Evolutionary conservation across 139 green algal genomes (phyloP).

Genomic region (Tetraselmis chui): DNA sequence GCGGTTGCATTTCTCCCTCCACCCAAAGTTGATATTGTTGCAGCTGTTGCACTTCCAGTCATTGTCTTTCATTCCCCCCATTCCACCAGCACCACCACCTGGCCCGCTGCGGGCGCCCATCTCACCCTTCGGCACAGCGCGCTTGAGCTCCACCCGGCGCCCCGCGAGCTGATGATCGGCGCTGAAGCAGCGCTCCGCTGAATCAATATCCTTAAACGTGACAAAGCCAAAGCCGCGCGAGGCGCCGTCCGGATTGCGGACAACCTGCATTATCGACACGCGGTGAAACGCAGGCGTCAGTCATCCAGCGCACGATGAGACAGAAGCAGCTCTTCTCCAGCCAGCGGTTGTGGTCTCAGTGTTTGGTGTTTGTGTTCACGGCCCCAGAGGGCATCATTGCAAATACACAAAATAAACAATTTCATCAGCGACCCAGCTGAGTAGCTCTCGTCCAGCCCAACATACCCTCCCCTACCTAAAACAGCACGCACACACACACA

Average conservation of each 20-base stretch:
- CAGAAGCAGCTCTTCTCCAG: too few relatives aligned
- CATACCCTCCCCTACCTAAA: too few relatives aligned
- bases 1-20: constrained; percentile 34
- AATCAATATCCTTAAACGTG: constrained; percentile 41
- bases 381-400: neutral
- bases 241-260: constrained; percentile 58
- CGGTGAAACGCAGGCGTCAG: too few relatives aligned
- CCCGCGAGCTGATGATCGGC: constrained; percentile 33
- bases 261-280: constrained; percentile 31
- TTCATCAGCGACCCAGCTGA: neutral
- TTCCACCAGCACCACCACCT: constrained; percentile 16
- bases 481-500: too few relatives aligned
- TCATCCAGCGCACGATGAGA: too few relatives aligned
- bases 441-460: too few relatives aligned
- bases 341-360: neutral
- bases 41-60: constrained; percentile 44
- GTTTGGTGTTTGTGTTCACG: neutral
- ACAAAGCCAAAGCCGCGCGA: constrained; percentile 79
- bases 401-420: constrained; percentile 1
- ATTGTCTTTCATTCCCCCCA: constrained; percentile 15
- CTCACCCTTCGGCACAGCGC: constrained; percentile 58
- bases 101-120: constrained; percentile 10
- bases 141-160: constrained; percentile 62
- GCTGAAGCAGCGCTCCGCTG: neutral
- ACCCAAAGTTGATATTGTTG: constrained; percentile 45